phyloP scores from a whole-genome alignment of 2,329 filamentous ascomycete genomes.

The Allantophomopsis lycopodina region DNA sequence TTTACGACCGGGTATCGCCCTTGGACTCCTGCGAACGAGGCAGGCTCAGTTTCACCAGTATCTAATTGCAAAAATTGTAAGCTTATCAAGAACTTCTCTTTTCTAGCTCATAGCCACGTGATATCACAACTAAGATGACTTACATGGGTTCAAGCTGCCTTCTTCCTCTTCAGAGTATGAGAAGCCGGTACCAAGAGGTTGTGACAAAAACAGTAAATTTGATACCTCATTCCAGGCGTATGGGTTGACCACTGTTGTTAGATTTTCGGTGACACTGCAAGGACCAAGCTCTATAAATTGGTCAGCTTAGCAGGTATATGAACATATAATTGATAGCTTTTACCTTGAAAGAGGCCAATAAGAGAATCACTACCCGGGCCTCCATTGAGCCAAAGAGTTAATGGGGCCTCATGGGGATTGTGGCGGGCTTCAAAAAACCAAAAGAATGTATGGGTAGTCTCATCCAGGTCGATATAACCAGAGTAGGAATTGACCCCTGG shows the following conservation, averaged over 20 bases:
- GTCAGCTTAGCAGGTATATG: neutral
- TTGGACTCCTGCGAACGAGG: conserved; percentile 6
- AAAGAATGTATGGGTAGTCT: conserved; percentile 28
- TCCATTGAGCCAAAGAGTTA: conserved; percentile 39
- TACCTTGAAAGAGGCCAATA: conserved; percentile 34
- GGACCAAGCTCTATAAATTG: conserved; percentile 20
- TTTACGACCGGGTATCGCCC: conserved; percentile 19
- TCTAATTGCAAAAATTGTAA: neutral
- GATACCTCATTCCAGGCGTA: conserved; percentile 49
- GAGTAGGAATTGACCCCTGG: conserved; percentile 15
- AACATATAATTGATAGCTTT: conserved; percentile 6
- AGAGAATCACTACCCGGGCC: conserved; percentile 36
- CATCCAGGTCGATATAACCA: conserved; percentile 14
- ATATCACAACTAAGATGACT: neutral
- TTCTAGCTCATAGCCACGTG: no score
- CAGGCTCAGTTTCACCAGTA: conserved; percentile 5
- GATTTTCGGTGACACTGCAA: conserved; percentile 21
- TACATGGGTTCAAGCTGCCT: conserved; percentile 11
- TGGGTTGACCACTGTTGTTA: conserved; percentile 25
- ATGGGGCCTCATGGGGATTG: conserved; percentile 27
- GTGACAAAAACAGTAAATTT: conserved; percentile 34
- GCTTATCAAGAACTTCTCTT: neutral
- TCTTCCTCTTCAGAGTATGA: conserved; percentile 35
- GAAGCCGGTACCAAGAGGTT: conserved; percentile 56
- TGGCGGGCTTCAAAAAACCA: conserved; percentile 37